Base-by-base conservation (phyloP, 441 rosid genomes). In the Populus hybrid region DNA sequence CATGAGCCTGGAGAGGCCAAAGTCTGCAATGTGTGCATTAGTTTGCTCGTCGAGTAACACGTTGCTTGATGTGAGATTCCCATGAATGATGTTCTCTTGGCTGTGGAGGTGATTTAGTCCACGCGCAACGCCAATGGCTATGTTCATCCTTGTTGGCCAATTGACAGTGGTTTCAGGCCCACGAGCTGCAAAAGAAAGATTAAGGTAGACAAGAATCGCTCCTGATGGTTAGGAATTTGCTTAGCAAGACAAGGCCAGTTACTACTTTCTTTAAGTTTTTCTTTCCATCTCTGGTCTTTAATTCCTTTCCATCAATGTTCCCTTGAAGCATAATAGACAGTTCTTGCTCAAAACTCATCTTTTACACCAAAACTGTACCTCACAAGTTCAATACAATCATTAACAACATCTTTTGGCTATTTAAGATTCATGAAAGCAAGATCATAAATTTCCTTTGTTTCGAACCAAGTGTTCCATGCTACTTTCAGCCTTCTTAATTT, bases 51-150 rank as follows among this genome's bases (percentile, higher is more conserved):
- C 97, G 24, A 94, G 84, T 19, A 92, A 88, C 59, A 94, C 86
- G 76, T 92, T 94, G 88, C 94, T 92, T 32, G 98, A 92, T 67
- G 98, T 92, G 30, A 94, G 81, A 83, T 91, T 92, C 38, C 95
- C 98, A 38, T 94, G 97, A 80, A 91, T 87, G 70, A 89, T 82
- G 61, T 88, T 92, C 75, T 89, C 94, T 64, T 86, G 73, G n/a
- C 82, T 85, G 85, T 91, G 96, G 71, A 94, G 93, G 70, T 88
- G 82, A 73, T 80, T 79, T 70, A 91, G 81, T n/a, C 97, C 98
- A 9, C 90, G 81, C 7, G 92, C 78, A 82, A 91, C 83, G 19
- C 96, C 94, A 23, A 85, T 83, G 68, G 90, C 89, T 81, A 94
- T 83, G 28, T 76, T 86, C 96, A 92, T 90, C 81, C 97, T 88